Percentiles rank a stretch among this genome's conserved stretches.
Evolutionary conservation across 176 grass and related monocot genomes (phyloP).

Genomic region (Hyparrhenia diplandra): DNA sequence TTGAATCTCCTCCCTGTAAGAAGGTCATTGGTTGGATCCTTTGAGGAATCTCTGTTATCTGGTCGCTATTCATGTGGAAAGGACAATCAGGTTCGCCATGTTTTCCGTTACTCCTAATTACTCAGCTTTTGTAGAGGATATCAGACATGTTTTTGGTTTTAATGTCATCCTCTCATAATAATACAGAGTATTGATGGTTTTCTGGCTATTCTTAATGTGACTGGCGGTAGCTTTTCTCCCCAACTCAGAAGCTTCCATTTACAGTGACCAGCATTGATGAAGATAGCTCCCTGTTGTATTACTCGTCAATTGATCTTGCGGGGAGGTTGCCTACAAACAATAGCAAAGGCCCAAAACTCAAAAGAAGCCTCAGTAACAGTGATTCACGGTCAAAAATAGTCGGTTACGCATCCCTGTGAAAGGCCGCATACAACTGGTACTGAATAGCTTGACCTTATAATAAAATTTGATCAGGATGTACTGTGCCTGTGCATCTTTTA

Average conservation of each 20-base stretch:
- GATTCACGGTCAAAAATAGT: conserved; percentile 72
- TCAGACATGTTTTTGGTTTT: background rate
- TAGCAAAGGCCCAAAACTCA: conserved; percentile 52
- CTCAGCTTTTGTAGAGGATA: conserved; percentile 11
- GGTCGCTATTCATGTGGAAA: conserved; percentile 84
- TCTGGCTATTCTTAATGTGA: conserved; percentile 79
- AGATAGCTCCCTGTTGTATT: conserved; percentile 83
- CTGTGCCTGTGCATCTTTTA: background rate
- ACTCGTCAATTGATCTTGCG: conserved; percentile 77
- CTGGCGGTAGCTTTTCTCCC: conserved; percentile 83
- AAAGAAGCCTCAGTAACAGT: conserved; percentile 54
- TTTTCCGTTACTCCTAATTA: conserved; percentile 1
- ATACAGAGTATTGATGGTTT: conserved; percentile 98
- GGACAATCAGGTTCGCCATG: conserved; percentile 57
- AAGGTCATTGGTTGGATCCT: conserved; percentile 86
- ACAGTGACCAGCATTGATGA: conserved; percentile 80
- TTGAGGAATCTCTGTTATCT: conserved; percentile 97
- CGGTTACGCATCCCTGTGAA: conserved; percentile 82
- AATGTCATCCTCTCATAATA: conserved; percentile 26
- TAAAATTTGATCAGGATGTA: background rate
- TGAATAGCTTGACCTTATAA: conserved; percentile 24
- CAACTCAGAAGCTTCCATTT: conserved; percentile 88
- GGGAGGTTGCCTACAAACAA: conserved; percentile 55
- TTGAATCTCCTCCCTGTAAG: conserved; percentile 49
- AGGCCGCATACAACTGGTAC: conserved; percentile 93